Base-by-base conservation (phyloP, 164 flowering plant species). In the Saururus chinensis region DNA sequence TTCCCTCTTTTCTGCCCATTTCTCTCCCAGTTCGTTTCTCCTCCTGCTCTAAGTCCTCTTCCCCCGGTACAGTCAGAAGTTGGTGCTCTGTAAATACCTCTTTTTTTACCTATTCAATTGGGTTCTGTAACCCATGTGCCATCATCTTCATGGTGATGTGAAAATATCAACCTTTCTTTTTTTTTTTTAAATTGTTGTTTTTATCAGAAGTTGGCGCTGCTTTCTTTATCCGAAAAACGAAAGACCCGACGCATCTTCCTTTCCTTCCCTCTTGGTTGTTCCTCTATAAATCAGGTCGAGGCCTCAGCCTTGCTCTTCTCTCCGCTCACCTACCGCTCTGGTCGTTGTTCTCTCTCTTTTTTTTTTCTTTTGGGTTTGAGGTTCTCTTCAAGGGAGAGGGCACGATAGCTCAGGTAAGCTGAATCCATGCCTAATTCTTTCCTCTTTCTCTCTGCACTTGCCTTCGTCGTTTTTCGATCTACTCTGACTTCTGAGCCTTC, bases 401-500 rank as follows among this genome's bases (percentile, higher is more conserved):
- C 21, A 4, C 13, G 60, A 37, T 58, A 58, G 60, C 60, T 30
- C 21, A 58, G 60, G 60, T 58, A 37, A 58, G 48, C 37, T 19
- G n/a, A n/a, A n/a, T n/a, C n/a, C n/a, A n/a, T n/a, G 1, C 19
- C 21, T 35, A 11, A 4, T 57, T 19, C 4, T 37, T 37, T 19
- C 24, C 7, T 0, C 20, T 0, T 14, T 58, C 4, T 58, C 19
- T 23, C 19, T 53, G 20, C 23, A 9, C 13, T 23, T 53, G 55
- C 2, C 7, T 19, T 12, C 19, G n/a, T 52, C 16, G 13, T 19
- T 11, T 21, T 19, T 19, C 16, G 19, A 19, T 19, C 0, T 52
- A 0, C 16, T 52, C 55, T 11, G 55, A 21, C 19, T 19, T 52
- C 9, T 52, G 13, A 7, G 45, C 45, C 12, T 41, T 2, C 12